phyloP scores from a whole-genome alignment of 768 basidiomycete species.

The Russula lepida region DNA sequence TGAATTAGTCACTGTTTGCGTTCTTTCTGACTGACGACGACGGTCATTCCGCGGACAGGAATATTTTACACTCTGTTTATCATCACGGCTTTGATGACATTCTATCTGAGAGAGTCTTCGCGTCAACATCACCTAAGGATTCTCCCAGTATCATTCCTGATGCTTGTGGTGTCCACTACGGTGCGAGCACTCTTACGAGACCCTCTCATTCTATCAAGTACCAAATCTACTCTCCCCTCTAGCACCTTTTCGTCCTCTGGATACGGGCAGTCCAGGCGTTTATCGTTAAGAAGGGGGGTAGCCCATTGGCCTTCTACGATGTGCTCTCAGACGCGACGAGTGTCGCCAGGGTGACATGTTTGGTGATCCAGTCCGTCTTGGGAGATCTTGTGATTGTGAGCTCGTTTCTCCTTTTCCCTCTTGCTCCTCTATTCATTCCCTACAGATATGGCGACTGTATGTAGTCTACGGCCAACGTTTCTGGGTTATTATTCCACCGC shows the following conservation, averaged over 20 bases:
- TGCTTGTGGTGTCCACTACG: slow-evolving; percentile 3
- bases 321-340: not conserved
- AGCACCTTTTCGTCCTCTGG: slow-evolving; percentile 8
- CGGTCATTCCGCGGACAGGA: not conserved
- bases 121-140: slow-evolving; percentile 1
- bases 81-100: not conserved
- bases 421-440: not conserved
- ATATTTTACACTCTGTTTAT: slow-evolving; percentile 1
- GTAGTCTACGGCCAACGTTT: not conserved
- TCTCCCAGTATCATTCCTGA: not conserved
- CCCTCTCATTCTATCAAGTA: not conserved
- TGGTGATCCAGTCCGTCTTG: not conserved
- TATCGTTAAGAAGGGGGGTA: not conserved
- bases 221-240: not conserved
- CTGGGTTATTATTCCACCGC: not conserved
- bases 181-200: not conserved
- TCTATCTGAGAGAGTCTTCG: not conserved
- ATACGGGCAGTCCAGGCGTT: not conserved
- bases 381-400: not conserved
- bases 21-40: not conserved
- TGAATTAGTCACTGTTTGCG: not conserved
- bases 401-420: not conserved
- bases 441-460: slow-evolving; percentile 11
- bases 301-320: not conserved
- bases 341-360: not conserved